Conservation (phyloP, 2,329 filamentous ascomycete species). For the Meredithiella fracta region DNA sequence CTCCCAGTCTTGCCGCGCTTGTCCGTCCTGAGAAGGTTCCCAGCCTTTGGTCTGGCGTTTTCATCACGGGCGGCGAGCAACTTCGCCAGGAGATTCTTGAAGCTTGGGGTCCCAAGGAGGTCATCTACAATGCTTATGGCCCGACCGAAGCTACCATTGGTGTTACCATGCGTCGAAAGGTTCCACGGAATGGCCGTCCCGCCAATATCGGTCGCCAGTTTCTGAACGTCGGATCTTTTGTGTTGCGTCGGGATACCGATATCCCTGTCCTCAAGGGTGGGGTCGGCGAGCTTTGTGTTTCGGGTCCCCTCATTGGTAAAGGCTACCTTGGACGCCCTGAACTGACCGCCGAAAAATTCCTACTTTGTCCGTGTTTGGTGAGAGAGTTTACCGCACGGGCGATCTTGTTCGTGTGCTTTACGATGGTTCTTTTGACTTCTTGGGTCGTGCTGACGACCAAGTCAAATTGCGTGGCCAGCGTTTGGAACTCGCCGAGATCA, state of each 20-base stretch:
- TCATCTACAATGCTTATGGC: conserved; percentile 86
- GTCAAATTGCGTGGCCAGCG: conserved; percentile 81
- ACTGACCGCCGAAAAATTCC: conserved; percentile 62
- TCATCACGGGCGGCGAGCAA: conserved; percentile 83
- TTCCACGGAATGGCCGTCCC: conserved; percentile 59
- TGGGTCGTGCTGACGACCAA: conserved; percentile 79
- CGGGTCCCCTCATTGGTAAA: conserved; percentile 71
- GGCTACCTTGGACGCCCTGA: conserved; percentile 70
- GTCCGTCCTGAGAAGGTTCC: conserved; percentile 68
- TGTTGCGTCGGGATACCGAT: conserved; percentile 54
- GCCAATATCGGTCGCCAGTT: conserved; percentile 83
- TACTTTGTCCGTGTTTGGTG: conserved; percentile 35
- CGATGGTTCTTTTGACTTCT: conserved; percentile 71
- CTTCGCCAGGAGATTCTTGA: conserved; percentile 81
- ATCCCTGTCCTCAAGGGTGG: conserved; percentile 59
- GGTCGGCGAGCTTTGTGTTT: conserved; percentile 77
- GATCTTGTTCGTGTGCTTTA: conserved; percentile 70
- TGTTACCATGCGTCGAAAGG: conserved; percentile 74
- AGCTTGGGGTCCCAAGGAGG: conserved; percentile 59
- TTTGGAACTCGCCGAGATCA: conserved; percentile 82
- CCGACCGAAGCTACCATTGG: conserved; percentile 90
- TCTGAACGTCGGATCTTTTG: conserved; percentile 70
- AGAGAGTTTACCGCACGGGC: conserved; percentile 69
- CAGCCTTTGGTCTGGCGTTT: conserved; percentile 62
- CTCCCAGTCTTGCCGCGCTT: conserved; percentile 68